Percentiles rank a stretch among this genome's conserved stretches.
Evolutionary conservation across 164 flowering plant genomes (phyloP).

Genomic region (Nelumbo lutea): DNA sequence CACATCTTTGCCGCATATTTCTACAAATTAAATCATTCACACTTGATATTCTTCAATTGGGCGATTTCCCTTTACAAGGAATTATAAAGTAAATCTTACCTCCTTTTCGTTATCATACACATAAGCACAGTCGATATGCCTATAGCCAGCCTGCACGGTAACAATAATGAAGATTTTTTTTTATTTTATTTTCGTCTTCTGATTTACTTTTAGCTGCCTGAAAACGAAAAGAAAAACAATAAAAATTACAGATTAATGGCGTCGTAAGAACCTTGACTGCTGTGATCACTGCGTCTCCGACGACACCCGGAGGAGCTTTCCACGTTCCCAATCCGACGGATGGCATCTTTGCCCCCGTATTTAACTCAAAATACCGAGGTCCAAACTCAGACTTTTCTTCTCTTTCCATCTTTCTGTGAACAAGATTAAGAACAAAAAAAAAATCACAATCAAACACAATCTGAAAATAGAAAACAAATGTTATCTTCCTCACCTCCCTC

Average conservation of each 20-base stretch:
- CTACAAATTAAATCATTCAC: no score
- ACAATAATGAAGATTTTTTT: no score
- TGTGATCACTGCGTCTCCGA: constrained; percentile 35
- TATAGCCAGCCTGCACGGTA: constrained; percentile 46
- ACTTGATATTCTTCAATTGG: no score
- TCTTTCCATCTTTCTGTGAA: constrained; percentile 4
- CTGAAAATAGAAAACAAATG: no score
- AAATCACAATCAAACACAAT: no score
- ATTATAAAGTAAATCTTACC: constrained; percentile 20
- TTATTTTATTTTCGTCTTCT: no score
- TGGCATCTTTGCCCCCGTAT: constrained; percentile 42
- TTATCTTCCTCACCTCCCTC: no score
- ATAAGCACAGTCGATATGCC: constrained; percentile 52
- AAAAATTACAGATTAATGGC: no score
- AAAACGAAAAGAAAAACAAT: no score
- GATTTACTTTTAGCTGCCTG: no score
- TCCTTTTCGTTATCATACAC: constrained; percentile 50
- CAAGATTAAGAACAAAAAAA: no score
- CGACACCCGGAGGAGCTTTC: constrained; percentile 37
- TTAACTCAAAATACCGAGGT: constrained; percentile 27
- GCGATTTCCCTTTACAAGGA: background rate
- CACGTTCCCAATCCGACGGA: constrained; percentile 46
- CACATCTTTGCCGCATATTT: no score
- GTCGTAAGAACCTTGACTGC: constrained; percentile 35
- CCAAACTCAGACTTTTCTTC: background rate